Conservation (phyloP, 129 eudicot species). For the Smallanthus sonchifolius region DNA sequence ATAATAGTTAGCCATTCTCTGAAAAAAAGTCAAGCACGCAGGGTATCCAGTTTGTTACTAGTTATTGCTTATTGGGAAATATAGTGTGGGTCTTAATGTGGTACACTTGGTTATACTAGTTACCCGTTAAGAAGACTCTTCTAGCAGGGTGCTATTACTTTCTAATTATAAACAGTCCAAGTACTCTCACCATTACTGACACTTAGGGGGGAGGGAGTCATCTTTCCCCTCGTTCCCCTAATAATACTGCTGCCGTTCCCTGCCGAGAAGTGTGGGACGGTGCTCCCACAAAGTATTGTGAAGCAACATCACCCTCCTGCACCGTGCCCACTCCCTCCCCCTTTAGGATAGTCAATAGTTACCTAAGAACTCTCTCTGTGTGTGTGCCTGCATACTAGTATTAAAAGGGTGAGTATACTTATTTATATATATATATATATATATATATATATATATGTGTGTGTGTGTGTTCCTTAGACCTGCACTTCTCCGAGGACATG, state of each 20-base stretch:
- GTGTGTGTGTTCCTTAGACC: no score
- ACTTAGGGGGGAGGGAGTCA: not conserved
- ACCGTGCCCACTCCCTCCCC: no score
- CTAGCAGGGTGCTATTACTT: not conserved
- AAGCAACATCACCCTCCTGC: no score
- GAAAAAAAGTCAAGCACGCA: no score
- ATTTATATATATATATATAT: not conserved
- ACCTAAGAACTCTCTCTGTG: not conserved
- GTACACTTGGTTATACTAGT: not conserved
- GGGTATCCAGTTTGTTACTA: not conserved
- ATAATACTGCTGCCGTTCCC: no score
- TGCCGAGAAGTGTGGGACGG: no score
- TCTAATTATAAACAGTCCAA: not conserved
- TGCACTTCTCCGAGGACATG: no score
- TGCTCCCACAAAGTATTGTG: no score
- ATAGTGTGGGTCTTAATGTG: not conserved
- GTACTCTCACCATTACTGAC: not conserved
- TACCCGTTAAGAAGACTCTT: not conserved
- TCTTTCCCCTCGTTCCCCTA: no score
- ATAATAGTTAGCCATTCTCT: not conserved
- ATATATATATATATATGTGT: not conserved
- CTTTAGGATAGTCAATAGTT: not conserved
- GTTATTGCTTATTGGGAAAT: not conserved
- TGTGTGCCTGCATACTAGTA: not conserved
- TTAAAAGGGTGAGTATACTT: not conserved